These are phyloP conservation scores for Exophiala sideris DNA, from an alignment of 2,329 filamentous ascomycete species.

Conservation along the genomic window DNA sequence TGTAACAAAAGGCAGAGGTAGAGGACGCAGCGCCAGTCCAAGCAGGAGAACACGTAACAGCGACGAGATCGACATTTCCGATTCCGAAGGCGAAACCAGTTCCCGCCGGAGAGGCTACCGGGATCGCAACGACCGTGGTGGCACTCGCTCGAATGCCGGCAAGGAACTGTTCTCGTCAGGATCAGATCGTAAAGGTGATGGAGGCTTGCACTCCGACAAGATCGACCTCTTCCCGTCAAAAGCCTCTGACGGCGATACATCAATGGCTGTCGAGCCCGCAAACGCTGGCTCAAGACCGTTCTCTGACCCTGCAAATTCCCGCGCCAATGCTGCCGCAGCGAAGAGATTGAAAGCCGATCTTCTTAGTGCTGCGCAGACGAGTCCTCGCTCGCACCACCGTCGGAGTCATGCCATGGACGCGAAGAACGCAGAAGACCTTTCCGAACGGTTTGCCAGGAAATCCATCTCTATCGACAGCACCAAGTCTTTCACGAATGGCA, in stretches of 20 bases:
- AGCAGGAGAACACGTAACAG: conserved; percentile 44
- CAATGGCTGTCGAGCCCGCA: conserved; percentile 35
- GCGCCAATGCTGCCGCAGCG: conserved; percentile 28
- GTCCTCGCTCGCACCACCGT: conserved; percentile 40
- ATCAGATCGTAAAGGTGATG: conserved; percentile 41
- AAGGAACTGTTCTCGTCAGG: conserved; percentile 61
- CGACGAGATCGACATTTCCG: conserved; percentile 44
- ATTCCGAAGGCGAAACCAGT: conserved; percentile 32
- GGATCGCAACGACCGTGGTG: conserved; percentile 39
- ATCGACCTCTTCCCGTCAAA: conserved; percentile 47
- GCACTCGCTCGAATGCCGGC: conserved; percentile 34
- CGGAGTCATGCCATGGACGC: conserved; percentile 53
- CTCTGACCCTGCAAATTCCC: conserved; percentile 22
- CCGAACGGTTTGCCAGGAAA: conserved; percentile 27
- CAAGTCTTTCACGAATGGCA: conserved; percentile 22
- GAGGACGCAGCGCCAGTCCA: conserved; percentile 61
- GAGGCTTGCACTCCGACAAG: conserved; percentile 20
- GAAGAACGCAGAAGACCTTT: conserved; percentile 53
- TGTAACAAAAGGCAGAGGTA: conserved; percentile 43
- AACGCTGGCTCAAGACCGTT: conserved; percentile 38
- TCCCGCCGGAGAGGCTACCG: conserved; percentile 41
- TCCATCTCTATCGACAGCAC: conserved; percentile 28
- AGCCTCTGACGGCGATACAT: conserved; percentile 13
- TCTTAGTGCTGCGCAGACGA: conserved; percentile 45
- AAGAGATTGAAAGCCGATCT: conserved; percentile 54